Evolutionary conservation across 306 rosid species (phyloP), one percentile per base, ranked within the genome.

Genomic region (Fragaria vesca): DNA sequence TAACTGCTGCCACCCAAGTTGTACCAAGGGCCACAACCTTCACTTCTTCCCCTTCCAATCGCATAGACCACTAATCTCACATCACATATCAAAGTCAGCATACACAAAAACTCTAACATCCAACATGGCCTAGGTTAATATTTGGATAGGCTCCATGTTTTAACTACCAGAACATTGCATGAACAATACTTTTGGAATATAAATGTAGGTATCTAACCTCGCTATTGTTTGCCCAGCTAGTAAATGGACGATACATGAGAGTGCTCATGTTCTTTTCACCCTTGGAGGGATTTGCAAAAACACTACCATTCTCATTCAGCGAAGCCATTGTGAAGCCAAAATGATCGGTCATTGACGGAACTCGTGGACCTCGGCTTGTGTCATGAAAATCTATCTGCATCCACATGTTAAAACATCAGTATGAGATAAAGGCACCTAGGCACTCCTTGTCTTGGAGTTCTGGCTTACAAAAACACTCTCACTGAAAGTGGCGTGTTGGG

Each of bases 311-410:
- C 75, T 91, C 99, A 87, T 87, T 91, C 63, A 95, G 80, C 8
- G 98, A 90, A 51, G 99, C 99, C 96, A 95, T 90, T 66, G 99
- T 89, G 79, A 93, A 95, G 84, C 97, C 99, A 86, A 95, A 95
- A 87, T 95, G 96, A 76, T 95, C 97, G 4, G 89, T 95, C 99
- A 95, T 93, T 66, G 98, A 89, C 38, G 99, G 99, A 87, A 93
- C 91, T 84, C 99, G 87, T 7, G 96, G 96, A 77, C 90, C 84
- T 40, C 93, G 86, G 65, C 98, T 88, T 75, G 99, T 92, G 81
- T 94, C 97, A 83, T 94, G 98, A 87, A 92, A 94, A 85, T 94
- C 97, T 66, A 90, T 92, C 98, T 94, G 91, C 28, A 80, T 78
- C 79, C 75, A 70, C 57, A 48, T 4, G 61, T 26, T 71, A 46